Evolutionary conservation across 2,329 filamentous ascomycete genomes (phyloP).

Genomic region (Knufia fluminis): DNA sequence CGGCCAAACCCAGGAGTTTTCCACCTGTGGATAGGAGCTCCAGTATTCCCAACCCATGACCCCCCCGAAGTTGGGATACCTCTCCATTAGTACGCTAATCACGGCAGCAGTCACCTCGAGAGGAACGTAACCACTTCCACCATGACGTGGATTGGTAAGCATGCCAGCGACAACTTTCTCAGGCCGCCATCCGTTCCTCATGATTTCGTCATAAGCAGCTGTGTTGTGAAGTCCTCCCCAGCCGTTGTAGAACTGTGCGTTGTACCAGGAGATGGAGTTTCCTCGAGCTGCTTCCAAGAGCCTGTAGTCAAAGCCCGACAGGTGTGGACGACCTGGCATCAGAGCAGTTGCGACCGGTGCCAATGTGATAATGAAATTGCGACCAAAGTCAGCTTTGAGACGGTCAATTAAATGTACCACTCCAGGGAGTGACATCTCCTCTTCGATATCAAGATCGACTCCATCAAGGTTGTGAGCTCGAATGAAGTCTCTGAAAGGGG

Average conservation of each 20-base stretch:
- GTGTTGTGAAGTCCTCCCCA: conserved; percentile 60
- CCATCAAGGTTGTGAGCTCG: conserved; percentile 55
- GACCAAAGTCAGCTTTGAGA: conserved; percentile 44
- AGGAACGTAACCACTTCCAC: conserved; percentile 53
- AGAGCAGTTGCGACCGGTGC: conserved; percentile 74
- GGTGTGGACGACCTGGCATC: conserved; percentile 46
- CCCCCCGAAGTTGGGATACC: conserved; percentile 66
- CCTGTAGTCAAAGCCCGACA: conserved; percentile 76
- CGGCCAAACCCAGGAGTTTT: conserved; percentile 70
- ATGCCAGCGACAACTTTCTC: conserved; percentile 70
- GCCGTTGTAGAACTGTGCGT: conserved; percentile 86
- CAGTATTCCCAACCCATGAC: conserved; percentile 97
- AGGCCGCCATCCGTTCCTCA: conserved; percentile 57
- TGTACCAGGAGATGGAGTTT: conserved; percentile 70
- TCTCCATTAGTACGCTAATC: conserved; percentile 47
- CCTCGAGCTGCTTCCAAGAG: conserved; percentile 61
- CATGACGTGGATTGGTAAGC: conserved; percentile 69
- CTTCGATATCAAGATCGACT: conserved; percentile 72
- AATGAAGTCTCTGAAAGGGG: conserved; percentile 57
- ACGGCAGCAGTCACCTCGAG: conserved; percentile 49
- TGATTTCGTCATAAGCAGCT: conserved; percentile 34
- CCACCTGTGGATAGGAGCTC: conserved; percentile 59
- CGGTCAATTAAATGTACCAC: conserved; percentile 59
- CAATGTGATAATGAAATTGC: conserved; percentile 64
- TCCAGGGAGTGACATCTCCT: conserved; percentile 59